A percentile compares a stretch with the other conserved stretches of the same genome.
phyloP scores from a whole-genome alignment of 2,329 filamentous ascomycete species.

The Myriosclerotinia scirpicola region DNA sequence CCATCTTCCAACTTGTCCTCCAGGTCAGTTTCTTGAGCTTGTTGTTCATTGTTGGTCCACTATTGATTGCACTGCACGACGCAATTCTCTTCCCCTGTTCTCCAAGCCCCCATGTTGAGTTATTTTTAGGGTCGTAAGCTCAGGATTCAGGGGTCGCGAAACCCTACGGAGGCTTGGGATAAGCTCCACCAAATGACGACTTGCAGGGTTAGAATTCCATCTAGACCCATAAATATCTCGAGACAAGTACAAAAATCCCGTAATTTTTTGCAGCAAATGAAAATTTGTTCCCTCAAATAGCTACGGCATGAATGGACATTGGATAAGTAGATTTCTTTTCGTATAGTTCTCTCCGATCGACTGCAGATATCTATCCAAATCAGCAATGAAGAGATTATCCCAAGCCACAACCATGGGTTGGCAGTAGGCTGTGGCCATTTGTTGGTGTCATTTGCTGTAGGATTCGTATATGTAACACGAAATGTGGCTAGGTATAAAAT shows the following conservation, averaged over 20 bases:
- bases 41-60: neutral
- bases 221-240: neutral
- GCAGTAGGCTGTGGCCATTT: neutral
- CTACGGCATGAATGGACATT: neutral
- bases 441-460: slow-evolving; percentile 6
- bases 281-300: neutral
- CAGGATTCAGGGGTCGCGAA: neutral
- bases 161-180: neutral
- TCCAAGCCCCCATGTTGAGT: neutral
- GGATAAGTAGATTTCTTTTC: neutral
- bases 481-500: slow-evolving; percentile 16
- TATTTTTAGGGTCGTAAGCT: slow-evolving; percentile 11
- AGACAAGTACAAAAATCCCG: slow-evolving; percentile 3
- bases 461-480: slow-evolving; percentile 22
- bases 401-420: neutral
- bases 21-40: neutral
- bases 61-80: neutral
- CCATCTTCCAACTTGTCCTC: no score
- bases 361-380: neutral
- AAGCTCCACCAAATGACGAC: slow-evolving; percentile 9
- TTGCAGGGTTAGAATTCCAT: slow-evolving; percentile 6
- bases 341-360: neutral
- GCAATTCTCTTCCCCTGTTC: neutral
- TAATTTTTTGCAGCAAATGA: slow-evolving; percentile 9
- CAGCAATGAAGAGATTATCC: slow-evolving; percentile 1